A percentile compares a stretch with the other conserved stretches of the same genome.
phyloP scores from a whole-genome alignment of 176 grass and related monocot species.

The Ensete glaucum region DNA sequence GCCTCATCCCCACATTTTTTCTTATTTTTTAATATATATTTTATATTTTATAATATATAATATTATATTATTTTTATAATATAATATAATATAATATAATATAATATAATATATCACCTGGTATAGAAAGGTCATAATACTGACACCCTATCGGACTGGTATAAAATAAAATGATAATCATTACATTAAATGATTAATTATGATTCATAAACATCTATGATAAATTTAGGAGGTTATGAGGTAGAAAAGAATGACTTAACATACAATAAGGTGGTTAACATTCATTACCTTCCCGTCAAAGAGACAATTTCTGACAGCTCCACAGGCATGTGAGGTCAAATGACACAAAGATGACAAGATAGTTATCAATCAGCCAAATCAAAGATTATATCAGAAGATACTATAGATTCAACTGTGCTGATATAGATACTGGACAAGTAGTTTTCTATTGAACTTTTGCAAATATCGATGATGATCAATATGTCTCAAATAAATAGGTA shows the following conservation, averaged over 20 bases:
- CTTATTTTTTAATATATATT: too few relatives aligned
- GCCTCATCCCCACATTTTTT: too few relatives aligned
- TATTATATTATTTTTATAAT: too few relatives aligned
- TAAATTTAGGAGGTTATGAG: not conserved
- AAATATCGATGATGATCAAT: not conserved
- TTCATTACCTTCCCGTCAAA: slow-evolving; percentile 64
- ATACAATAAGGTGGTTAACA: not conserved
- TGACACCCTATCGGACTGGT: too few relatives aligned
- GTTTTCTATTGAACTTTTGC: not conserved
- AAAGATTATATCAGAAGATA: not conserved
- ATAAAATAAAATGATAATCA: too few relatives aligned
- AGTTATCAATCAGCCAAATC: not conserved
- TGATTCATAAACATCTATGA: not conserved
- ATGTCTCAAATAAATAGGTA: not conserved
- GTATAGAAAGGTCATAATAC: too few relatives aligned
- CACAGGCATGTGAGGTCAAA: slow-evolving; percentile 61
- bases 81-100: too few relatives aligned
- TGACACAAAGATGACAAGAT: not conserved
- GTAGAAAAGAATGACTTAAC: not conserved
- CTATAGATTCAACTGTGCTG: not conserved
- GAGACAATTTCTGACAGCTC: slow-evolving; percentile 80
- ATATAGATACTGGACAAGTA: not conserved
- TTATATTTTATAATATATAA: too few relatives aligned
- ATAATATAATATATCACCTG: too few relatives aligned
- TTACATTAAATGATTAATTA: not conserved